Conservation (phyloP, 1,139 yeast species). For the Debaryomycetaceae sp. region DNA sequence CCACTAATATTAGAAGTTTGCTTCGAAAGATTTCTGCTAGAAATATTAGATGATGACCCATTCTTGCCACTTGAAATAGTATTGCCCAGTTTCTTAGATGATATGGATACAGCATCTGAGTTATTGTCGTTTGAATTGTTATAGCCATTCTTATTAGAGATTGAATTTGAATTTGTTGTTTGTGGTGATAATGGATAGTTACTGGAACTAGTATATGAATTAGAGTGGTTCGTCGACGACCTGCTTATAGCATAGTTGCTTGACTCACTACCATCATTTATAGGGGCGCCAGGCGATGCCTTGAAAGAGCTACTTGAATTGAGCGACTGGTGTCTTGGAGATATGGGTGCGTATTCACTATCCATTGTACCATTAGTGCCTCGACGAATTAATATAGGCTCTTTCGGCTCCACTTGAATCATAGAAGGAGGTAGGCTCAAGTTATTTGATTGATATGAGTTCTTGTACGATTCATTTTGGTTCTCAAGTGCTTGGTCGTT, state of each 20-base stretch:
- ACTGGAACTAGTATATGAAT: constrained; percentile 12
- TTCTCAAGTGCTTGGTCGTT: constrained; percentile 5
- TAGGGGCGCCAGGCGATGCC: constrained; percentile 1
- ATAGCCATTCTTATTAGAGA: constrained; percentile 3
- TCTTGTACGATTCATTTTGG: constrained; percentile 7
- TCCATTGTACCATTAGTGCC: constrained; percentile 29
- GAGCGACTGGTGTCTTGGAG: constrained; percentile 7
- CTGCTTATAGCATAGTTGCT: constrained; percentile 11
- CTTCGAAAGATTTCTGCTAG: constrained; percentile 8
- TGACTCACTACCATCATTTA: constrained; percentile 1
- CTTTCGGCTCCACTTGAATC: constrained; percentile 64
- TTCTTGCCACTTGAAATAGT: background rate
- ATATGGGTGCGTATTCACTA: constrained; percentile 6
- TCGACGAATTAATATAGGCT: constrained; percentile 55
- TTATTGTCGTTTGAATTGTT: background rate
- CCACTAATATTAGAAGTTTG: constrained; percentile 8
- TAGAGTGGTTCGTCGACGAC: constrained; percentile 38
- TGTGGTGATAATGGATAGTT: constrained; percentile 25
- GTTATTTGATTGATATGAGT: constrained; percentile 8
- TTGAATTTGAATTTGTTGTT: constrained; percentile 11
- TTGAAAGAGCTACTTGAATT: constrained; percentile 4
- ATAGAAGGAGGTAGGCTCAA: constrained; percentile 60
- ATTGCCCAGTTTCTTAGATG: constrained; percentile 1
- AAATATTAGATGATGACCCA: constrained; percentile 13
- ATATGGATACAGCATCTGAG: constrained; percentile 2